Conservation (phyloP, 345 rosid species). For the Streptanthus diversifolius region DNA sequence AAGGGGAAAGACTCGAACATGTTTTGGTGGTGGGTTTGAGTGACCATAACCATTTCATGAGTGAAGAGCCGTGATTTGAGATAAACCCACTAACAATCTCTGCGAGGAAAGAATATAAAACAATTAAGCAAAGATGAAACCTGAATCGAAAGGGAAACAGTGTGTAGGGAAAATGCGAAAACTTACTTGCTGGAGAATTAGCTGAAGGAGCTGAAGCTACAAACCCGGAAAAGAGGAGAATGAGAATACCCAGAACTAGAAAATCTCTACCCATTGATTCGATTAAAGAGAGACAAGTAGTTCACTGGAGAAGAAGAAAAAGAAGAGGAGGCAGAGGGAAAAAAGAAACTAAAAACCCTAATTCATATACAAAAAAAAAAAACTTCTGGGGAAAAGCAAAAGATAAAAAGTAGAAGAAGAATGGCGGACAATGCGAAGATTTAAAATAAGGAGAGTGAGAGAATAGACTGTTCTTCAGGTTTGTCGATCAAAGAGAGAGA, state of each 20-base stretch:
- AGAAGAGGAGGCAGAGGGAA: constrained; percentile 4
- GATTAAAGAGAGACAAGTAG: not conserved
- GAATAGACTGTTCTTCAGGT: not conserved
- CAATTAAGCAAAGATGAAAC: constrained; percentile 9
- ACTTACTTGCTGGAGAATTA: constrained; percentile 88
- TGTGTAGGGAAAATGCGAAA: not conserved
- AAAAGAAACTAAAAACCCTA: constrained; percentile 20
- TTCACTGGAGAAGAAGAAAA: not conserved
- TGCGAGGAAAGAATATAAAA: constrained; percentile 35
- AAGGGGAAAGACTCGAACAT: constrained; percentile 44
- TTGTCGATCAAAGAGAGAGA: constrained; percentile 4
- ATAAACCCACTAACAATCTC: constrained; percentile 76
- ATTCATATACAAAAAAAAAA: not conserved
- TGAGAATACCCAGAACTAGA: constrained; percentile 39
- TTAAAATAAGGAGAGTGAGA: not conserved
- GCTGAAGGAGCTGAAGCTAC: constrained; percentile 61
- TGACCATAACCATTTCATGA: constrained; percentile 89
- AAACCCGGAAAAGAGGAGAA: constrained; percentile 50
- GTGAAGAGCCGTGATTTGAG: constrained; percentile 64
- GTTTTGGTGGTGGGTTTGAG: constrained; percentile 87
- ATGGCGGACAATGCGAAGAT: constrained; percentile 30
- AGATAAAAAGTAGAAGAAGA: not conserved
- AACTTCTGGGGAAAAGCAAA: not conserved
- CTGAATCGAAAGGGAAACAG: constrained; percentile 6
- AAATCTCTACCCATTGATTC: constrained; percentile 52